Conservation (phyloP, 2,329 filamentous ascomycete species). For the Fusarium veterinarium region DNA sequence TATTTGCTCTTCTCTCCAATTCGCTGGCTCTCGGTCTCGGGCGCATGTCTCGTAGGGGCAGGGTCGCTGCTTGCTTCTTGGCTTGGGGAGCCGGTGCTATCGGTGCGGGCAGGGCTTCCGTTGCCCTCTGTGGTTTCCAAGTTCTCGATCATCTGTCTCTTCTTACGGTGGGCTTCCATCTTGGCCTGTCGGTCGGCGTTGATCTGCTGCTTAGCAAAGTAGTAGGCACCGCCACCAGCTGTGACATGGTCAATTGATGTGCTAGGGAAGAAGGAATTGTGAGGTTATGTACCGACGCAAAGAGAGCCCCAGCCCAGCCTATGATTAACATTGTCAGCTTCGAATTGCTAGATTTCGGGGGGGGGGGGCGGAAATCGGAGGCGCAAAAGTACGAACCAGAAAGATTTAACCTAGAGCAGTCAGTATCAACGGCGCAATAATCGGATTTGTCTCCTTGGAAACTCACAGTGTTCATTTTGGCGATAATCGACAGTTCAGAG, state of each 20-base stretch:
- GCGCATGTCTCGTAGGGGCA: conserved; percentile 86
- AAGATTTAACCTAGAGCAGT: conserved; percentile 67
- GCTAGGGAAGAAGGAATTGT: background rate
- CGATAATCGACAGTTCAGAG: background rate
- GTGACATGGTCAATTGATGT: conserved; percentile 35
- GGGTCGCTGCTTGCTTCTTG: conserved; percentile 81
- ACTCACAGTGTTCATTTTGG: conserved; percentile 67
- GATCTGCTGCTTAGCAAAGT: conserved; percentile 94
- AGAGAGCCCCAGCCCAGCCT: conserved; percentile 95
- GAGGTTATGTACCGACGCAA: conserved; percentile 73
- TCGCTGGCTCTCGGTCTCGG: conserved; percentile 74
- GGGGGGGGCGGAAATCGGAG: conserved; percentile 6
- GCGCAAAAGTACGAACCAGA: conserved; percentile 64
- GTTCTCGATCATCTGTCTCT: conserved; percentile 69
- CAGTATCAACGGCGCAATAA: conserved; percentile 33
- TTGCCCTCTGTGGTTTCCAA: conserved; percentile 61
- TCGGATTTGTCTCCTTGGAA: background rate
- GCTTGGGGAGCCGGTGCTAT: conserved; percentile 71
- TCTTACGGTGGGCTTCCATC: conserved; percentile 73
- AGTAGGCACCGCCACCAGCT: conserved; percentile 94
- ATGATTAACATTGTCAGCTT: conserved; percentile 15
- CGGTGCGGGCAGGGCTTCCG: conserved; percentile 67
- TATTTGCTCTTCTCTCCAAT: conserved; percentile 88
- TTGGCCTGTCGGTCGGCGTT: conserved; percentile 86
- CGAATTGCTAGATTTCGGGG: background rate